These are phyloP conservation scores for Bothriochloa decipiens DNA, from an alignment of 176 grass and related monocot genomes.

Conservation along the genomic window DNA sequence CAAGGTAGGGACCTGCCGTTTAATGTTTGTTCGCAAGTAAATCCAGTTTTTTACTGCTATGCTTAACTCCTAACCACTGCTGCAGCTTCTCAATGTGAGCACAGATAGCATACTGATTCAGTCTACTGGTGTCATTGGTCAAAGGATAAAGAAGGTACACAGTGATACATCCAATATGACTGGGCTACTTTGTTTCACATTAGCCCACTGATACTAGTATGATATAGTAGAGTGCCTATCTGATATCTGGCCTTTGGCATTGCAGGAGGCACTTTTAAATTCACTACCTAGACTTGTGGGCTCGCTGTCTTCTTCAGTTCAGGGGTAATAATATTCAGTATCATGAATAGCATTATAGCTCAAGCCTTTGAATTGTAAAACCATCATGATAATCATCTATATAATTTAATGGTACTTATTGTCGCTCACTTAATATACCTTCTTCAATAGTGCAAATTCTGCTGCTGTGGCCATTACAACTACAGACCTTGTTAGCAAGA, in stretches of 20 bases:
- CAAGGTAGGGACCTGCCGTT: constrained; percentile 55
- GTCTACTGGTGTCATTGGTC: constrained; percentile 95
- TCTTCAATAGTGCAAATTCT: constrained; percentile 62
- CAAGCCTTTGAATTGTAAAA: constrained; percentile 20
- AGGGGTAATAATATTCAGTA: constrained; percentile 57
- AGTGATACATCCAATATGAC: constrained; percentile 2
- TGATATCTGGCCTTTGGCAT: constrained; percentile 47
- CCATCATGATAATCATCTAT: constrained; percentile 9
- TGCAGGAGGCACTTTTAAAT: constrained; percentile 89
- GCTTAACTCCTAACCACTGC: constrained; percentile 29
- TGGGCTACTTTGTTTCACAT: constrained; percentile 31
- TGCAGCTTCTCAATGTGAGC: constrained; percentile 74
- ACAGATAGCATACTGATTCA: constrained; percentile 79
- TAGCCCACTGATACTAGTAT: constrained; percentile 24
- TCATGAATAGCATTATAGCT: constrained; percentile 9
- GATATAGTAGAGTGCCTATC: constrained; percentile 23
- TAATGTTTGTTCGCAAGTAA: not conserved
- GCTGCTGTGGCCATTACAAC: constrained; percentile 96
- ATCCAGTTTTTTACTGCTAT: not conserved
- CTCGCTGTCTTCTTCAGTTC: constrained; percentile 69
- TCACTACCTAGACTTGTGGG: constrained; percentile 82
- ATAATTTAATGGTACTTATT: not conserved
- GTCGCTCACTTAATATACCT: constrained; percentile 15
- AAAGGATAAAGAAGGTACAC: constrained; percentile 93
- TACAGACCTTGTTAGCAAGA: constrained; percentile 99